A percentile compares a stretch with the other conserved stretches of the same genome.
Conservation (phyloP, 2,329 filamentous ascomycete species). For the Chaetomiaceae sp. region DNA sequence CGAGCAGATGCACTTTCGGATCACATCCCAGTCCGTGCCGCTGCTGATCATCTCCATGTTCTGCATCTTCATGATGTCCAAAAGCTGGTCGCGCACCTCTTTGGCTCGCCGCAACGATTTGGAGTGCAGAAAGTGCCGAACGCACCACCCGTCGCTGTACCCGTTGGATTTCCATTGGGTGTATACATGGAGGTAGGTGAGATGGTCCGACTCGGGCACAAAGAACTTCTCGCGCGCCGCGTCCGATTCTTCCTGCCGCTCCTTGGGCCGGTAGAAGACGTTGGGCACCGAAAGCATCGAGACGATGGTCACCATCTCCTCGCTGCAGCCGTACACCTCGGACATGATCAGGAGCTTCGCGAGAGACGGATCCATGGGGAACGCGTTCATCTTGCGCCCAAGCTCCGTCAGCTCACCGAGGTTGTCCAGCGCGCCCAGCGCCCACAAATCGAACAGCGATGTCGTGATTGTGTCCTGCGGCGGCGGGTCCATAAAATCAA, state of each 20-base stretch:
- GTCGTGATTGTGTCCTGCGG: conserved; percentile 97
- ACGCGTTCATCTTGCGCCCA: conserved; percentile 90
- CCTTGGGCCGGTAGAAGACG: conserved; percentile 95
- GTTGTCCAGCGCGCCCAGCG: conserved; percentile 87
- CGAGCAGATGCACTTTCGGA: conserved; percentile 93
- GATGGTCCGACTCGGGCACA: conserved; percentile 93
- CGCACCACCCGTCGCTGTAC: conserved; percentile 86
- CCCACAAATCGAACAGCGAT: conserved; percentile 96
- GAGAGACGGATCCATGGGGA: conserved; percentile 95
- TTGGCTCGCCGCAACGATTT: conserved; percentile 88
- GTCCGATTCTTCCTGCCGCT: conserved; percentile 94
- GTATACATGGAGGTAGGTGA: conserved; percentile 94
- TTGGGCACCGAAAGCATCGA: conserved; percentile 96
- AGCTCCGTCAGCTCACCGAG: conserved; percentile 85
- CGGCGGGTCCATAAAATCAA: conserved; percentile 98
- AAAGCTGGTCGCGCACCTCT: conserved; percentile 89
- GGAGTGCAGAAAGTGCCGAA: conserved; percentile 89
- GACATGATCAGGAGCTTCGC: conserved; percentile 93
- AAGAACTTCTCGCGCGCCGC: conserved; percentile 96
- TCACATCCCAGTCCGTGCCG: conserved; percentile 94
- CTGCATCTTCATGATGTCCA: conserved; percentile 91
- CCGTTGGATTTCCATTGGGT: conserved; percentile 92
- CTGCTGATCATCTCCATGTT: conserved; percentile 85
- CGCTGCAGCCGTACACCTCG: conserved; percentile 84
- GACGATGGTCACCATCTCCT: conserved; percentile 97